Base-by-base conservation (phyloP, 352 stramenopile species). In the Pilasporangium apinafurcum region DNA sequence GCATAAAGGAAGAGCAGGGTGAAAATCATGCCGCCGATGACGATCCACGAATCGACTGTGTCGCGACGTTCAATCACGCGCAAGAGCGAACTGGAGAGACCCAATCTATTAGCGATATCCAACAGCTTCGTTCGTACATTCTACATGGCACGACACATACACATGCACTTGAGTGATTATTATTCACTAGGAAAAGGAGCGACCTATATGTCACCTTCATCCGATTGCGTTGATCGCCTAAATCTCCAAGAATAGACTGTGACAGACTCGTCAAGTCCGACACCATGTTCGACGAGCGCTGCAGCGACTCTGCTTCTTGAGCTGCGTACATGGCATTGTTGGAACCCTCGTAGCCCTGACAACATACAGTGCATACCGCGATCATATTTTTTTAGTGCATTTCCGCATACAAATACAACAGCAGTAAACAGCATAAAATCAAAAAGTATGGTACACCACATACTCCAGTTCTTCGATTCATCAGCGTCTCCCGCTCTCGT, bases 41-140 rank as follows among this genome's bases (percentile, higher is more conserved):
- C 82, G 42, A 93, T 90, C 82, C 78, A 92, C 31, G 84, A 86
- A 44, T 92, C 82, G 22, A 88, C 72, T 2, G 74, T 84, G 43
- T 93, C 82, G 44, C 82, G 69, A 21, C 79, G 56, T 48, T 92
- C 83, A 31, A 95, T 91, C 24, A 91, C 68, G 8, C 80, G 77
- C 49, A 95, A 51, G 27, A 95, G 50, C 33, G 78, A 91, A 30
- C 76, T 90, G 4, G 80, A 92, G 17, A 95, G 60, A 2, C 83
- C 83, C 25, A 95, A 63, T 41, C 73, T 61, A 58, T 89, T 92
- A n/a, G 81, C 76, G 35, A 93, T 85, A 40, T 92, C 82, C 20
- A 91, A 48, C 33, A 88, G 36, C 58, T 90, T 91, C 1, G 76
- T 87, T 14, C 79, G 74, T 26, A 82, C 79, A 45, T 72, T 71